Evolutionary conservation across 768 basidiomycete species (phyloP).

Genomic region (Russula sp.): DNA sequence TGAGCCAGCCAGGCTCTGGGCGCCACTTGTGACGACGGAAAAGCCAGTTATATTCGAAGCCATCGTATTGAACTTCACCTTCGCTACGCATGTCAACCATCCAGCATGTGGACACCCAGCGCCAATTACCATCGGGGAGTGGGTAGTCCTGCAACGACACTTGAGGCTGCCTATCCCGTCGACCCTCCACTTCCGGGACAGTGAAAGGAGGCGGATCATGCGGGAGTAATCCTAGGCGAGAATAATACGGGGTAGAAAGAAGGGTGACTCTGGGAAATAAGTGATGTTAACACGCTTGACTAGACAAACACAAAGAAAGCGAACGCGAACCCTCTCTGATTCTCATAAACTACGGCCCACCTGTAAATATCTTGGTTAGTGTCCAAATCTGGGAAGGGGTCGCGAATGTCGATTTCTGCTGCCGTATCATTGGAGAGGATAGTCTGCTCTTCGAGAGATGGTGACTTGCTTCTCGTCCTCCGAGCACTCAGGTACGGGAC

Average conservation of each 20-base stretch:
- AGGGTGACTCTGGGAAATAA: conserved; percentile 49
- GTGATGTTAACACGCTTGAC: neutral
- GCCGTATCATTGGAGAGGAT: neutral
- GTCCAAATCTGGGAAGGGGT: conserved; percentile 16
- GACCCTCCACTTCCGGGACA: conserved; percentile 41
- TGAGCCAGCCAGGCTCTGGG: conserved; percentile 54
- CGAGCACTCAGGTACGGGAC: conserved; percentile 1
- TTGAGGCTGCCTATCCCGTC: conserved; percentile 47
- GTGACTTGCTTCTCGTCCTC: neutral
- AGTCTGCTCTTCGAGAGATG: neutral
- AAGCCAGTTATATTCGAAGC: conserved; percentile 82
- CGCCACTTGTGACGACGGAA: conserved; percentile 70
- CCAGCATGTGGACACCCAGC: conserved; percentile 77
- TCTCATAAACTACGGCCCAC: conserved; percentile 81
- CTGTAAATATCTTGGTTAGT: conserved; percentile 53
- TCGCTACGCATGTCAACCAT: conserved; percentile 87
- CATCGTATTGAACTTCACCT: conserved; percentile 75
- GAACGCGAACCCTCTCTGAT: conserved; percentile 65
- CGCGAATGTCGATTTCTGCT: conserved; percentile 20
- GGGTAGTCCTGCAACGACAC: conserved; percentile 62
- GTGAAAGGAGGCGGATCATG: conserved; percentile 75
- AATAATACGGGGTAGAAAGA: conserved; percentile 73
- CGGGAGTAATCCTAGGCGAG: conserved; percentile 63
- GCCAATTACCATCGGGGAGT: conserved; percentile 77
- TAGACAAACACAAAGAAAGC: neutral